phyloP scores from a whole-genome alignment of 2,329 filamentous ascomycete genomes.

The Aspergillus glaucus region DNA sequence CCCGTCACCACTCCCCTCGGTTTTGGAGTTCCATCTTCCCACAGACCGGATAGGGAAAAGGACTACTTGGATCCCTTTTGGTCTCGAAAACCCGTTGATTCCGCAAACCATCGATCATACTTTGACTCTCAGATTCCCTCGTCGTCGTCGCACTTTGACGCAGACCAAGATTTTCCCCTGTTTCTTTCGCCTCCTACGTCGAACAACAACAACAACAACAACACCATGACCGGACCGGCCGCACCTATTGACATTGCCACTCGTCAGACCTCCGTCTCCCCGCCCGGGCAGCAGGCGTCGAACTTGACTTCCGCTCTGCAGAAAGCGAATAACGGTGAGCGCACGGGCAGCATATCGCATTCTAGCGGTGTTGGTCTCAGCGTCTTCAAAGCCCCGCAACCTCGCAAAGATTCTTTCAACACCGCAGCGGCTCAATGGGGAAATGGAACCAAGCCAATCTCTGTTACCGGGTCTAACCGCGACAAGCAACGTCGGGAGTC shows the following conservation, averaged over 20 bases:
- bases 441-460: conserved; percentile 55
- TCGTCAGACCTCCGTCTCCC: conserved; percentile 53
- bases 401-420: conserved; percentile 51
- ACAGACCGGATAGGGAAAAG: conserved; percentile 39
- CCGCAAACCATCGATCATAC: conserved; percentile 26
- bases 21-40: conserved; percentile 34
- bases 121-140: conserved; percentile 22
- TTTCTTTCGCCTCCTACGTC: conserved; percentile 32
- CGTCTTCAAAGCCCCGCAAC: conserved; percentile 34
- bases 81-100: conserved; percentile 36
- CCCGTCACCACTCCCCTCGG: conserved; percentile 45
- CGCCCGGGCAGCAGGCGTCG: conserved; percentile 54
- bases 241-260: conserved; percentile 56
- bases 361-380: conserved; percentile 34
- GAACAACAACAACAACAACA: conserved; percentile 10
- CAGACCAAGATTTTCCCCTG: conserved; percentile 33
- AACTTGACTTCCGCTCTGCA: conserved; percentile 58
- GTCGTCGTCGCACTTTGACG: conserved; percentile 25
- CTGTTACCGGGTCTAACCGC: conserved; percentile 45
- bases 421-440: conserved; percentile 49
- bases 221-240: conserved; percentile 48
- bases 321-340: conserved; percentile 39
- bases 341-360: conserved; percentile 39
- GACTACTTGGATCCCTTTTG: conserved; percentile 36
- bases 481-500: conserved; percentile 53